Conservation (phyloP, 345 rosid species). For the Camelina neglecta region DNA sequence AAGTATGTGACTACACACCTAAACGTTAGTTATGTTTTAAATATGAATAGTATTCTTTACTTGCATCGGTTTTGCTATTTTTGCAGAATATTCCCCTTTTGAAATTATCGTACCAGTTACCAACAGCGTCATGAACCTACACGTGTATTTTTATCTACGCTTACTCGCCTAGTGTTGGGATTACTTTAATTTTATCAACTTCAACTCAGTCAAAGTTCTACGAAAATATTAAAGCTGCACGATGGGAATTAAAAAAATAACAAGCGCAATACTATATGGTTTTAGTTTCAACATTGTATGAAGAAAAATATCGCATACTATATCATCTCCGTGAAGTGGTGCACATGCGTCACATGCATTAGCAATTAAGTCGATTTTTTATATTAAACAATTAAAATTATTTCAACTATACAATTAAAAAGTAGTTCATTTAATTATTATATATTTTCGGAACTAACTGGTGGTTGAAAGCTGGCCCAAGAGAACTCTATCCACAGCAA, state of each 20-base stretch:
- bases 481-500: constrained; percentile 31
- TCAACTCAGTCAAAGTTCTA: constrained; percentile 23
- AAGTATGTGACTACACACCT: neutral
- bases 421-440: constrained; percentile 19
- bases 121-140: neutral
- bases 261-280: neutral
- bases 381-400: constrained; percentile 11
- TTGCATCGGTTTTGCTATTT: neutral
- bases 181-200: neutral
- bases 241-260: constrained; percentile 27
- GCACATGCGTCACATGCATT: constrained; percentile 48
- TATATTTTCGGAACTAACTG: constrained; percentile 16
- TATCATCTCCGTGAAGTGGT: constrained; percentile 31
- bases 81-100: neutral
- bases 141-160: neutral
- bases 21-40: neutral
- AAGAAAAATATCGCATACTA: constrained; percentile 9
- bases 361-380: constrained; percentile 36
- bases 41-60: neutral
- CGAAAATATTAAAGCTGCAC: constrained; percentile 35
- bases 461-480: constrained; percentile 48
- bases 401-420: constrained; percentile 24
- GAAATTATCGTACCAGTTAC: constrained; percentile 6
- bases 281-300: neutral
- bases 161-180: constrained; percentile 8